phyloP scores from a whole-genome alignment of 306 rosid genomes.

The Acacia melanoxylon region DNA sequence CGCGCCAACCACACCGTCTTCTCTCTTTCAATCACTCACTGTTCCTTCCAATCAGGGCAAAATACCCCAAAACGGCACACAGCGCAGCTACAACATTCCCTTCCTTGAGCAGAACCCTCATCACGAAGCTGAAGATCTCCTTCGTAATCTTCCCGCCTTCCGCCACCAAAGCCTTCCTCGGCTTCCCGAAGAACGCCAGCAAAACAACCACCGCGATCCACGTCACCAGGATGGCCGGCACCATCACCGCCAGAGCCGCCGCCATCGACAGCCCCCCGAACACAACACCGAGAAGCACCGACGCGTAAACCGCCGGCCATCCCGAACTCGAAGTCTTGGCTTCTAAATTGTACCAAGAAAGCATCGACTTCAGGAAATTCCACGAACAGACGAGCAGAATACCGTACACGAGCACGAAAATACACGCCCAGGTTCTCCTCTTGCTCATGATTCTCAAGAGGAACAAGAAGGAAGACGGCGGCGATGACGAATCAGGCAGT shows the following conservation, averaged over 20 bases:
- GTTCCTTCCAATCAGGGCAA: slow-evolving; percentile 64
- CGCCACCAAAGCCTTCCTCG: slow-evolving; percentile 63
- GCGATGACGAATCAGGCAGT: neutral
- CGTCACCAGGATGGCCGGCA: slow-evolving; percentile 79
- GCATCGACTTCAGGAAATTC: slow-evolving; percentile 68
- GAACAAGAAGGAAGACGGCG: slow-evolving; percentile 48
- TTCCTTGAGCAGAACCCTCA: slow-evolving; percentile 79
- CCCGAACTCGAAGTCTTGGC: slow-evolving; percentile 45
- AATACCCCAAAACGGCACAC: slow-evolving; percentile 87
- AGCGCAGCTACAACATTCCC: slow-evolving; percentile 87
- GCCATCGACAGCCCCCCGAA: slow-evolving; percentile 83
- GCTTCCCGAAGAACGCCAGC: slow-evolving; percentile 87
- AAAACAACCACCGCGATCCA: slow-evolving; percentile 88
- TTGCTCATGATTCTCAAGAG: slow-evolving; percentile 65
- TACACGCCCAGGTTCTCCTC: slow-evolving; percentile 81
- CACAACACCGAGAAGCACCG: slow-evolving; percentile 76
- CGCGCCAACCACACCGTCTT: neutral
- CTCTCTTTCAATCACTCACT: slow-evolving; percentile 15
- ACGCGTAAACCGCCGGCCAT: slow-evolving; percentile 88
- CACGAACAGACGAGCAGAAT: slow-evolving; percentile 55
- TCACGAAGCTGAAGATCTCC: slow-evolving; percentile 63
- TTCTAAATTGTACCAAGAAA: slow-evolving; percentile 69
- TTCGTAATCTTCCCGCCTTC: slow-evolving; percentile 85
- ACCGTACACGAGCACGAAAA: slow-evolving; percentile 59
- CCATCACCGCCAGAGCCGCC: slow-evolving; percentile 74